Evolutionary conservation across 768 basidiomycete genomes (phyloP).

Genomic region (Leccinum rimulosum): DNA sequence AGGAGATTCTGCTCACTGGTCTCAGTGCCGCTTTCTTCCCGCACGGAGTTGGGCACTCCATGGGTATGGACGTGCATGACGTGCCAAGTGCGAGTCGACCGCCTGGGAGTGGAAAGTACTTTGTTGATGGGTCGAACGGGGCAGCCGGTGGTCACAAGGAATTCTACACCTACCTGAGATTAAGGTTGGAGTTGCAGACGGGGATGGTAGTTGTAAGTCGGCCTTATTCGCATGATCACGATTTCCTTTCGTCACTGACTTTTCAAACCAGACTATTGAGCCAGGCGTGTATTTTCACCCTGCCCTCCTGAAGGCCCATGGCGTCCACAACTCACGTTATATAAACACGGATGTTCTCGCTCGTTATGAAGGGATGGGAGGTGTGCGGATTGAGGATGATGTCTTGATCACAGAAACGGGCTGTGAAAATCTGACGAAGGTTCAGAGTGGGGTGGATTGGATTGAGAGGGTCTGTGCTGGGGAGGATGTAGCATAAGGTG

Average conservation of each 20-base stretch:
- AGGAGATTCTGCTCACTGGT: conserved; percentile 73
- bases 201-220: conserved; percentile 86
- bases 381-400: conserved; percentile 93
- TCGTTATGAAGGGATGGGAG: conserved; percentile 77
- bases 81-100: conserved; percentile 82
- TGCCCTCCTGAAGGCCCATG: conserved; percentile 67
- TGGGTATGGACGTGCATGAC: conserved; percentile 95
- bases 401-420: conserved; percentile 73
- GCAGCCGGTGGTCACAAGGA: conserved; percentile 55
- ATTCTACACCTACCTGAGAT: conserved; percentile 78
- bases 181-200: conserved; percentile 66
- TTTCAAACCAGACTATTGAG: conserved; percentile 69
- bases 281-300: conserved; percentile 88
- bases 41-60: conserved; percentile 86
- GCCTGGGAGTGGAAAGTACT: conserved; percentile 44
- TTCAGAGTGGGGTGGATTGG: conserved; percentile 79
- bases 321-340: conserved; percentile 46
- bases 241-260: background rate
- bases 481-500: conserved; percentile 20
- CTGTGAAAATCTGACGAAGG: conserved; percentile 82
- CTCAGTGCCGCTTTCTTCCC: conserved; percentile 89
- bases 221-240: background rate
- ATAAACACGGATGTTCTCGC: conserved; percentile 37
- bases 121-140: conserved; percentile 70
- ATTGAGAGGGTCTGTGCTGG: conserved; percentile 83